Base-by-base conservation (phyloP, 768 basidiomycete species). In the Naganishia kalamii region DNA sequence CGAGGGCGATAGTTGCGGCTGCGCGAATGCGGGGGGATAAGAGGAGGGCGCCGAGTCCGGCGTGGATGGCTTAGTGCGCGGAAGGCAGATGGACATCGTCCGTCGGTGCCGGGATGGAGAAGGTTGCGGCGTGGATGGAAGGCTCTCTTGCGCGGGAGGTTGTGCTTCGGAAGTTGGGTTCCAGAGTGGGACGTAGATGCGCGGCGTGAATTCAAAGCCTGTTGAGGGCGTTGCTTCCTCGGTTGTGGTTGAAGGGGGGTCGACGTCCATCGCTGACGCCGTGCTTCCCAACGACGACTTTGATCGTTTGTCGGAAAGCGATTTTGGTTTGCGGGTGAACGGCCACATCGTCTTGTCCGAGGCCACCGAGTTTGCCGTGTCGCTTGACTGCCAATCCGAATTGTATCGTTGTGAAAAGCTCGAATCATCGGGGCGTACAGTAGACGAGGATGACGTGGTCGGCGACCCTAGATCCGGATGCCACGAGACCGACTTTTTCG, bases 261-360 rank as follows among this genome's bases (percentile, higher is more conserved):
- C 37, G 37, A 35, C 30, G 6, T n/a, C 19, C 19, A 27, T 37
- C 3, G 54, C 23, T 23, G 35, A 35, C 21, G 51, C 7, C 21
- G 8, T 3, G 4, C 7, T 50, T 3, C 29, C 23, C 30, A 1
- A 4, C 29, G 51, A 8, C 17, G 19, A 23, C n/a, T 35, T 19
- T 13, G 17, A 10, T 23, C 35, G 13, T 21, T 21, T n/a, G 23
- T 25, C 37, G 17, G 54, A 37, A 19, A 40, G 23, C 23, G 54
- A 41, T 41, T 12, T 25, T 2, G 54, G 35, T 57, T 40, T 57
- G 6, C 54, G 37, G 19, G 21, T 23, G 54, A 57, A 57, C 19
- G 54, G 54, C 54, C 54, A 57, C 13, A 57, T 11, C 5, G 54
- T 57, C 17, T 40, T 57, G 27, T 57, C 54, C 1, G 54, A 57